Evolutionary conservation across 2,329 filamentous ascomycete genomes (phyloP).

Genomic region (Arthrinium phaeospermum): DNA sequence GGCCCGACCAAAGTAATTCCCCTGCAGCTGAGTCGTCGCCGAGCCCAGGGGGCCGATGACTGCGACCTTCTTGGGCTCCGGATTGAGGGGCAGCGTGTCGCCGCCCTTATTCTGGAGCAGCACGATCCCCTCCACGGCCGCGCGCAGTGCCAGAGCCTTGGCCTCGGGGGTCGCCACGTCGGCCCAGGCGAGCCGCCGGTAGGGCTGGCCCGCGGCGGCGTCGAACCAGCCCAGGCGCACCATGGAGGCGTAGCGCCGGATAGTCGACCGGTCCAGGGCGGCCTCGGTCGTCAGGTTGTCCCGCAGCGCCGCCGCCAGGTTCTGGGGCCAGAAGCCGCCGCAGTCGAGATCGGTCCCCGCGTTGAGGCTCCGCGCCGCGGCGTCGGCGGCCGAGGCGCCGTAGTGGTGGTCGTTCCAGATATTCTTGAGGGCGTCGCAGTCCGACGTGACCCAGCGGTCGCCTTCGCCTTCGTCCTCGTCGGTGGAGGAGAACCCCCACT

Average conservation of each 20-base stretch:
- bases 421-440: slow-evolving; percentile 68
- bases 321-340: slow-evolving; percentile 24
- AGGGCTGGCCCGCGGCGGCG: slow-evolving; percentile 37
- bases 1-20: slow-evolving; percentile 10
- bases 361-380: not conserved
- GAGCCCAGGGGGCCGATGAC: slow-evolving; percentile 1
- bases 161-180: slow-evolving; percentile 31
- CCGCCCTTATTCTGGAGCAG: slow-evolving; percentile 41
- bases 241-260: slow-evolving; percentile 40
- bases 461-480: slow-evolving; percentile 35
- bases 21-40: slow-evolving; percentile 15
- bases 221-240: slow-evolving; percentile 42
- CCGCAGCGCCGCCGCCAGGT: slow-evolving; percentile 26
- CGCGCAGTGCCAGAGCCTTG: slow-evolving; percentile 33
- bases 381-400: slow-evolving; percentile 33
- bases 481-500: slow-evolving; percentile 65
- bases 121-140: slow-evolving; percentile 34
- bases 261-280: slow-evolving; percentile 38
- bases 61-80: not conserved
- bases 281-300: slow-evolving; percentile 32
- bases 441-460: slow-evolving; percentile 65
- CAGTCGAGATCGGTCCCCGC: slow-evolving; percentile 17
- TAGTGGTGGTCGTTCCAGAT: slow-evolving; percentile 54
- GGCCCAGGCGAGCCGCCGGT: slow-evolving; percentile 20
- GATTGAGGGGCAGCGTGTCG: slow-evolving; percentile 43